Conservation (phyloP, 345 rosid genomes). For the Syzygium aromaticum region DNA sequence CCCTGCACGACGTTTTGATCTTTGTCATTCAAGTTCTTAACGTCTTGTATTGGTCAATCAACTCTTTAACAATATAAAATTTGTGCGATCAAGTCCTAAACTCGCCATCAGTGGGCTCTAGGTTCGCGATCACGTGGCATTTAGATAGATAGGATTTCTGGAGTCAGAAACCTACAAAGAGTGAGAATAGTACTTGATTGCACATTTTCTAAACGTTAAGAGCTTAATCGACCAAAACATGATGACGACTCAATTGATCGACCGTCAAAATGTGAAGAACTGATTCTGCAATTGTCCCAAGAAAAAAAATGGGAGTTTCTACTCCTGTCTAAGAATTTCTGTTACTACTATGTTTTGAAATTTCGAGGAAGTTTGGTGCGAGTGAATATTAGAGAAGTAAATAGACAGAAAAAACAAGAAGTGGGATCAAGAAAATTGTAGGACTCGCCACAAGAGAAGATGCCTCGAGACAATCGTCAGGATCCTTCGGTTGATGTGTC, state of each 20-base stretch:
- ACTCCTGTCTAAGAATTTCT: not conserved
- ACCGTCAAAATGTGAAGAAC: not conserved
- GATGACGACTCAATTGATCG: no score
- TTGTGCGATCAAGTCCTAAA: not conserved
- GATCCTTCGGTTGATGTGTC: no score
- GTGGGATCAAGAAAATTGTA: no score
- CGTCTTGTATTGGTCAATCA: not conserved
- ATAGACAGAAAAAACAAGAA: no score
- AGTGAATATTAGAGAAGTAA: no score
- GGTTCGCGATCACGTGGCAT: not conserved
- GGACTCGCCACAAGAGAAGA: no score
- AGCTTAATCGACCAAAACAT: not conserved
- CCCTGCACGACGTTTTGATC: no score
- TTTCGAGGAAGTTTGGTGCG: no score
- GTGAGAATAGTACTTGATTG: not conserved
- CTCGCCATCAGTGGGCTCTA: rapidly evolving
- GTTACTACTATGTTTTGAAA: not conserved
- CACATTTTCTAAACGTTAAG: not conserved
- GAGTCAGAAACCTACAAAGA: not conserved
- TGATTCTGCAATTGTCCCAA: no score
- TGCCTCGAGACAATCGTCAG: no score
- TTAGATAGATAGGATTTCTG: not conserved
- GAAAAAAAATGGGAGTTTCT: not conserved
- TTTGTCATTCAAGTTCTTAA: no score
- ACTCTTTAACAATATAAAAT: not conserved